These are phyloP conservation scores for Rhizophora mangle DNA, from an alignment of 345 rosid genomes.

Conservation along the genomic window DNA sequence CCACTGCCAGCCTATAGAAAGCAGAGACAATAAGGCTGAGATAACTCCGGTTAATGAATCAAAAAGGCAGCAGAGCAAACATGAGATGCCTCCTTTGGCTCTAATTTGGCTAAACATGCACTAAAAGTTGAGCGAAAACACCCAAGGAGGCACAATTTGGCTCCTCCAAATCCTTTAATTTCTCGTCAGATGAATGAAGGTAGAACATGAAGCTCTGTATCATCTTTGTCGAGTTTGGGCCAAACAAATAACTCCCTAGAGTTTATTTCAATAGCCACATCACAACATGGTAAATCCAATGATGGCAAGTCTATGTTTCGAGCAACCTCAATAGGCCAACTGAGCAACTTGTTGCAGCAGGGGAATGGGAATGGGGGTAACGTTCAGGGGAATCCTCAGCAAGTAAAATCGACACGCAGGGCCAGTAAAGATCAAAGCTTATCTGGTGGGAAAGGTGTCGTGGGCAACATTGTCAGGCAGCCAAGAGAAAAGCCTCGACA, in stretches of 20 bases:
- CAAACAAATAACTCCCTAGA: constrained; percentile 19
- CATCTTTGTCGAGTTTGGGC: constrained; percentile 35
- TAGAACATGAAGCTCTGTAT: constrained; percentile 38
- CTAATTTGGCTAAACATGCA: constrained; percentile 22
- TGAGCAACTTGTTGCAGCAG: constrained; percentile 41
- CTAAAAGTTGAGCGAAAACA: constrained; percentile 26
- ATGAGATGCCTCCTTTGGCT: constrained; percentile 20
- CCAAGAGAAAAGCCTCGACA: constrained; percentile 29
- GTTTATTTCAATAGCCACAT: constrained; percentile 15
- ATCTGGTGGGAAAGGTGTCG: constrained; percentile 33
- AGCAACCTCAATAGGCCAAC: constrained; percentile 34
- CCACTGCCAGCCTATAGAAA: constrained; percentile 35
- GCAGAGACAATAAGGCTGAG: constrained; percentile 8
- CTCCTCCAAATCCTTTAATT: constrained; percentile 14
- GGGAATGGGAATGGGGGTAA: constrained; percentile 21
- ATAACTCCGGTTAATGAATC: constrained; percentile 20
- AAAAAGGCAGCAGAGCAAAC: constrained; percentile 26
- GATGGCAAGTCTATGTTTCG: constrained; percentile 32
- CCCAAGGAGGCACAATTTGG: constrained; percentile 22
- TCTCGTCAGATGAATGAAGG: constrained; percentile 13
- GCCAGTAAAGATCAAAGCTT: constrained; percentile 28
- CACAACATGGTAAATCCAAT: constrained; percentile 13
- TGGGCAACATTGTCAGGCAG: constrained; percentile 74
- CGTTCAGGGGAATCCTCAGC: constrained; percentile 20
- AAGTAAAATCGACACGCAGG: constrained; percentile 17